These are phyloP conservation scores for Paramecium biaurelia DNA, from an alignment of 73 alveolate genomes.

Conservation along the genomic window DNA sequence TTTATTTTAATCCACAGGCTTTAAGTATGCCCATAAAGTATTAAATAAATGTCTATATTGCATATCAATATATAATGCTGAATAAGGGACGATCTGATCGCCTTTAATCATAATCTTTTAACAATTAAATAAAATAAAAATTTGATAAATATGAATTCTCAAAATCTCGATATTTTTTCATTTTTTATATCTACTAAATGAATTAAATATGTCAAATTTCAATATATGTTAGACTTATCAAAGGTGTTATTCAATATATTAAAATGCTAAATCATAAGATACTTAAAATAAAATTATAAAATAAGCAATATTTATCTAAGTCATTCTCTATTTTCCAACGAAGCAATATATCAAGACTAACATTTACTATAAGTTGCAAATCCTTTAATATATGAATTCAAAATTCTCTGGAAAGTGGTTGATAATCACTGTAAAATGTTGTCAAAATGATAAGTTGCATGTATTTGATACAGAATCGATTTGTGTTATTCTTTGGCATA, in stretches of 20 bases:
- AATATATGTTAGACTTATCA: not conserved
- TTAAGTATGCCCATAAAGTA: conserved; percentile 35
- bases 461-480: too few species aligned
- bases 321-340: too few species aligned
- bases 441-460: too few species aligned
- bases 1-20: conserved; percentile 26
- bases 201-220: not conserved
- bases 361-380: too few species aligned
- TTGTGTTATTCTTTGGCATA: too few species aligned
- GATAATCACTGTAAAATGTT: not conserved
- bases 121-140: not conserved
- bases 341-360: too few species aligned
- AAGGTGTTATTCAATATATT: not conserved
- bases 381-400: not conserved
- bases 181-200: not conserved
- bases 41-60: conserved; percentile 31
- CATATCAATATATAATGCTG: conserved; percentile 49
- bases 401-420: not conserved
- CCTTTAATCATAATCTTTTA: not conserved
- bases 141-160: not conserved
- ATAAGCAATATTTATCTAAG: too few species aligned
- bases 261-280: not conserved
- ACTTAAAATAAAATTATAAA: too few species aligned
- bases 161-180: not conserved
- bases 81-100: conserved; percentile 44